Evolutionary conservation across 495 filamentous ascomycete genomes (phyloP), one percentile per base, ranked within the genome.

Genomic region (Hypoxylon cercidicola): DNA sequence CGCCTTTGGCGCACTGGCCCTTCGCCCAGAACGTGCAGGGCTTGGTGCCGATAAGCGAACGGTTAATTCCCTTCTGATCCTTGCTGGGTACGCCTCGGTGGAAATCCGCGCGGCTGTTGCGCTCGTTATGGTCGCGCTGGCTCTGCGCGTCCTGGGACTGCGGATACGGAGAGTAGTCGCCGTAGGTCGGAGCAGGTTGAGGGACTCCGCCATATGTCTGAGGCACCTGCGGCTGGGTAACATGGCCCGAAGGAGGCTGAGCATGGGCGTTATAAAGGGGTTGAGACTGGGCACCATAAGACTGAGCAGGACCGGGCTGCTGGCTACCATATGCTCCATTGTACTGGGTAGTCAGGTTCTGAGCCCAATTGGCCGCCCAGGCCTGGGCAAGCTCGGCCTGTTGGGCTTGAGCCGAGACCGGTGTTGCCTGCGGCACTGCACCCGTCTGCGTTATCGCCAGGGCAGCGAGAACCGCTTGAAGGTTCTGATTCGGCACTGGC

Each of bases 1-100:
- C 89, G 3, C 93, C 93, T 75, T 96, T 95, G 15, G 82, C 81
- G 76, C 93, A 97, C 73, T 88, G 88, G 13, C 92, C 92, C 56
- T 90, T 84, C 5, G 83, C 79, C 81, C 83, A 97, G 75, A 92
- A 96, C 47, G 82, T 85, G 76, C 93, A 97, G 13, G 90, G 82
- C 69, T 84, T 83, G 10, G 84, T 85, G 12, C 79, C 79, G 28
- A 81, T 81, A 7, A 81, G 66, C 30, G 71, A 73, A 15, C 73
- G 74, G 35, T 81, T 80, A 51, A 81, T 81, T 0, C 72, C 74
- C 49, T 80, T 72, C 12, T 79, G 78, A 3, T 73, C 71, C 21
- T 67, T 71, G 25, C 32, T 61, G 13, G 34, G 13, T 12, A 4
- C 13, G 8, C 51, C 71, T 10, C 68, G 68, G 10, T 61, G 41